Base-by-base conservation (phyloP, 2,329 filamentous ascomycete species). In the Aureobasidium melanogenum region DNA sequence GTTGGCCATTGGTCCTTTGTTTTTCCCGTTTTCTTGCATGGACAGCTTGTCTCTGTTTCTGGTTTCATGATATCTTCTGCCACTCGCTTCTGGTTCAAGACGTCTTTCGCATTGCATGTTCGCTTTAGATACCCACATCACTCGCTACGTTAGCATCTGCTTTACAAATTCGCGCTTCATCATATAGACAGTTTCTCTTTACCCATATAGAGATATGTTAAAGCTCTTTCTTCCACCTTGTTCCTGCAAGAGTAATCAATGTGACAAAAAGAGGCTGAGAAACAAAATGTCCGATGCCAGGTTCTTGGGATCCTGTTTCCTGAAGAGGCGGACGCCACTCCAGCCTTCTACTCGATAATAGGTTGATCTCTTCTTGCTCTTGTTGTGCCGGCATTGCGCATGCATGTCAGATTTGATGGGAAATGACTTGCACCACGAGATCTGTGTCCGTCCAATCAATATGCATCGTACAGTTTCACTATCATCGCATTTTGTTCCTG, bases 211-310 rank as follows among this genome's bases (percentile, higher is more conserved):
- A 51, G 30, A 51, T 4, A 38, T 32, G 17, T 10, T 5, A 39
- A 15, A 52, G 7, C 22, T 39, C n/a, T 15, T 32, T 5, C 2
- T 4, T 2, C 19, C 7, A 38, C n/a, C 8, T 3, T 54, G n/a
- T 7, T 12, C 9, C 32, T 46, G 1, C 41, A 17, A 7, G 8
- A 12, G 54, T n/a, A 50, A 8, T 28, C 14, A 10, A 41, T 7
- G 56, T 60, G 43, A 30, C 24, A 38, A 44, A 60, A 26, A 38
- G n/a, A 19, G 43, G 41, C 34, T 50, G 24, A 28, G n/a, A 36
- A 12, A 50, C 15, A 50, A 60, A 60, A 50, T 60, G 36, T 60
- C 56, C 34, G 44, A 39, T 36, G 15, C 55, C 46, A 8, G 28
- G 9, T 14, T 9, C 12, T 22, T 57, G 50, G 50, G 50, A 32